Evolutionary conservation across 371 early-diverging fungal genomes (phyloP).

Genomic region (Funneliformis caledonium): DNA sequence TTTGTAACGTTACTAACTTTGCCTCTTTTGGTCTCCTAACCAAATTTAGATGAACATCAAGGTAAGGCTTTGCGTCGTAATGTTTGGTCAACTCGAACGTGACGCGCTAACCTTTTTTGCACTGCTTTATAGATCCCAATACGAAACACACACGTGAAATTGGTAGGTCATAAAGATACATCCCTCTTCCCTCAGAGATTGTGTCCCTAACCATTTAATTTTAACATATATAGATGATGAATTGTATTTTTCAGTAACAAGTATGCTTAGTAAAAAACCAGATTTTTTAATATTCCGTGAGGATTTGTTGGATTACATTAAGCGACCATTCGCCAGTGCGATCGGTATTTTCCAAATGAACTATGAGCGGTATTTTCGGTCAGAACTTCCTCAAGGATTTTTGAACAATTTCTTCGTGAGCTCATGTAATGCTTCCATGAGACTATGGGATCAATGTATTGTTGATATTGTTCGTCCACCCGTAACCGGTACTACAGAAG

Average conservation of each 20-base stretch:
- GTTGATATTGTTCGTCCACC: too few species aligned
- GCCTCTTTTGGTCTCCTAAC: too few species aligned
- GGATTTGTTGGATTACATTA: too few species aligned
- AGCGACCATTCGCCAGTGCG: too few species aligned
- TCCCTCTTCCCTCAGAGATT: background rate
- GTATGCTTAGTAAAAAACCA: background rate
- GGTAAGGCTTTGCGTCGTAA: too few species aligned
- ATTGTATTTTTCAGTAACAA: background rate
- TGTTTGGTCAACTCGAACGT: too few species aligned
- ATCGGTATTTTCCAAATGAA: background rate
- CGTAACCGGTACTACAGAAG: background rate
- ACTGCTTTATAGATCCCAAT: background rate
- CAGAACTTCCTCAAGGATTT: background rate
- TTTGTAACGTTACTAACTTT: too few species aligned
- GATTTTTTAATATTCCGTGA: background rate
- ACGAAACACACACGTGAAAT: background rate
- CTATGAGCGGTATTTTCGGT: background rate
- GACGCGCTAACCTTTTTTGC: too few species aligned
- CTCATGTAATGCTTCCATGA: background rate
- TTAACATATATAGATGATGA: background rate
- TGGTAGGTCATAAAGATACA: background rate
- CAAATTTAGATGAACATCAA: too few species aligned
- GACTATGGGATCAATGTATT: background rate
- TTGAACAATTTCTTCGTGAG: background rate
- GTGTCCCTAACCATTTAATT: background rate